phyloP scores from a whole-genome alignment of 768 basidiomycete species.

The Mycena olivaceomarginata region DNA sequence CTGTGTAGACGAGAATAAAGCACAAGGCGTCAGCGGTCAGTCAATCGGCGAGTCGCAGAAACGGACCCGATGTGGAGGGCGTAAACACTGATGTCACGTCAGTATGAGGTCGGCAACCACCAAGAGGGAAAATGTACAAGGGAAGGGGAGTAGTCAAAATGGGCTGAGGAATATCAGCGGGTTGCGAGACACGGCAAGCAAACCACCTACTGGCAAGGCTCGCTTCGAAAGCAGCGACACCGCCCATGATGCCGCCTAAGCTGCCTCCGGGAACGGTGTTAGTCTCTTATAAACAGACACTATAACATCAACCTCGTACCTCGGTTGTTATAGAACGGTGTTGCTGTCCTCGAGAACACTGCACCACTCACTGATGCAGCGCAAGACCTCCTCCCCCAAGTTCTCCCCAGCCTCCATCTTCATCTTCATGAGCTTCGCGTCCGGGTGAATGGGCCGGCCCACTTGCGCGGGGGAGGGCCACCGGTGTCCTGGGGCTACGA shows the following conservation, averaged over 20 bases:
- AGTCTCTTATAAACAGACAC: too few relatives aligned
- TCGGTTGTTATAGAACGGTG: too few relatives aligned
- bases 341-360: slow-evolving; percentile 74
- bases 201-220: slow-evolving; percentile 64
- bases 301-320: too few relatives aligned
- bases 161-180: slow-evolving; percentile 53
- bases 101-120: slow-evolving; percentile 12
- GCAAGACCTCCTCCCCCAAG: slow-evolving; percentile 73
- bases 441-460: slow-evolving; percentile 60
- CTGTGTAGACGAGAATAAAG: slow-evolving; percentile 50
- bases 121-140: slow-evolving; percentile 65
- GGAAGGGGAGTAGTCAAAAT: slow-evolving; percentile 81
- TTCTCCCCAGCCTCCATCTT: slow-evolving; percentile 65
- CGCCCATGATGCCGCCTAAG: slow-evolving; percentile 69
- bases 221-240: slow-evolving; percentile 73
- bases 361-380: slow-evolving; percentile 75
- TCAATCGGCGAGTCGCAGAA: not conserved
- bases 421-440: slow-evolving; percentile 50
- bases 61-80: slow-evolving; percentile 76
- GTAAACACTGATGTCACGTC: slow-evolving; percentile 66
- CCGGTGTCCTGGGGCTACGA: slow-evolving; percentile 42
- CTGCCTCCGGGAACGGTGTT: slow-evolving; percentile 62
- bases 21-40: slow-evolving; percentile 13
- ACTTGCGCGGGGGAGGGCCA: slow-evolving; percentile 48
- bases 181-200: not conserved